These are phyloP conservation scores for Aspergillus cejpii DNA, from an alignment of 2,329 filamentous ascomycete species.

Conservation along the genomic window DNA sequence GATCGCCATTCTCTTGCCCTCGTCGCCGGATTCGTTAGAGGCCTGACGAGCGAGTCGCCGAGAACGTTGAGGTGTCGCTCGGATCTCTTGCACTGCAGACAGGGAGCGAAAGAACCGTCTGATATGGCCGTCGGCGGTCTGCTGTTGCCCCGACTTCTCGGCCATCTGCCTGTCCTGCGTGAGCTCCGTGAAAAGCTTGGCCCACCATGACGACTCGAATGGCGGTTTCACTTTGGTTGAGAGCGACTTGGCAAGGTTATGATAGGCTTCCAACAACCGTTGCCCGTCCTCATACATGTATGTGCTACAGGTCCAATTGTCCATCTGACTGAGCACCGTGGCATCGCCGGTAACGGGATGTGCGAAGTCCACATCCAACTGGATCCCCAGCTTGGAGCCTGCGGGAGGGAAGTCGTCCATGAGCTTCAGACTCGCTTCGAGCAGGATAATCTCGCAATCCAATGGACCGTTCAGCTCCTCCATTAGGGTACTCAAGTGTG, in stretches of 20 bases:
- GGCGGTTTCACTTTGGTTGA: conserved; percentile 39
- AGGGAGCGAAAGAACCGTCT: conserved; percentile 37
- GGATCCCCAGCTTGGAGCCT: conserved; percentile 38
- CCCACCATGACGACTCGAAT: conserved; percentile 45
- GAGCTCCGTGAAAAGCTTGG: conserved; percentile 37
- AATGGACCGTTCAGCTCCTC: conserved; percentile 29
- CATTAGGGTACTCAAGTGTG: conserved; percentile 33
- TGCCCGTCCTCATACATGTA: conserved; percentile 38
- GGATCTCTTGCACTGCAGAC: conserved; percentile 43
- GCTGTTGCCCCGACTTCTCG: conserved; percentile 31
- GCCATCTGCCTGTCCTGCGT: conserved; percentile 37
- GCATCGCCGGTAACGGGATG: conserved; percentile 30
- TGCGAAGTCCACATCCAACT: conserved; percentile 39
- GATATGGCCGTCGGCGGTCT: conserved; percentile 32
- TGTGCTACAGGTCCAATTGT: conserved; percentile 41
- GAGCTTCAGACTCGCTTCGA: conserved; percentile 40
- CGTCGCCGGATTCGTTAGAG: conserved; percentile 19
- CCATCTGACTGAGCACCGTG: conserved; percentile 31
- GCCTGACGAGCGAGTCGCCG: conserved; percentile 26
- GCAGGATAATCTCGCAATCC: conserved; percentile 40
- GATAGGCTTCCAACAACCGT: conserved; percentile 26
- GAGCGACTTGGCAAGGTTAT: conserved; percentile 31
- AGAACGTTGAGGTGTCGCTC: conserved; percentile 27
- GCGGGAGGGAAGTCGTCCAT: conserved; percentile 41
- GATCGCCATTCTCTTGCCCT: conserved; percentile 38